Conservation (phyloP, 441 rosid genomes). For the Croton setiger region DNA sequence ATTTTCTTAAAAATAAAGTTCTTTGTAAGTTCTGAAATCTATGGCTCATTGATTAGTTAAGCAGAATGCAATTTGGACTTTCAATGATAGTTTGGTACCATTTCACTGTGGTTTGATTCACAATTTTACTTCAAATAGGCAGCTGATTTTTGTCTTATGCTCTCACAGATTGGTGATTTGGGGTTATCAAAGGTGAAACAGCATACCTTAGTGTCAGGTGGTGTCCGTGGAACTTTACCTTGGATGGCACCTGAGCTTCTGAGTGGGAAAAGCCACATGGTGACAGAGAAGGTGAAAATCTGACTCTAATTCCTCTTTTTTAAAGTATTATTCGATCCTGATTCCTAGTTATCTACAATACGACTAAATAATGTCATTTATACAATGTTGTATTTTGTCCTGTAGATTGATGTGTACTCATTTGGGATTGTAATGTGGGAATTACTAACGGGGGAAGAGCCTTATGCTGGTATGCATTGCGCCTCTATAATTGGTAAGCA, state of each 20-base stretch:
- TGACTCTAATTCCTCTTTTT: background rate
- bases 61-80: background rate
- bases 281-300: conserved; percentile 77
- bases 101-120: background rate
- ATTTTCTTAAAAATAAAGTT: background rate
- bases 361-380: background rate
- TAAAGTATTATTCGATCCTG: too few species aligned
- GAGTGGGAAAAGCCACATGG: conserved; percentile 97
- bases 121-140: conserved; percentile 8
- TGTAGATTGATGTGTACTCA: conserved; percentile 96
- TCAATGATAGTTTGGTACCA: conserved; percentile 8
- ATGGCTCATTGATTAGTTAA: conserved; percentile 15
- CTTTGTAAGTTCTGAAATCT: conserved; percentile 16
- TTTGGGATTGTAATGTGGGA: conserved; percentile 99
- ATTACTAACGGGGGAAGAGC: conserved; percentile 94
- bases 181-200: conserved; percentile 97
- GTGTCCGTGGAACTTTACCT: conserved; percentile 98
- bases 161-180: conserved; percentile 84
- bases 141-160: conserved; percentile 16
- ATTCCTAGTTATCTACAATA: background rate
- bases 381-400: conserved; percentile 15
- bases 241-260: conserved; percentile 99
- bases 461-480: conserved; percentile 90
- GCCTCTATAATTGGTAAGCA: conserved; percentile 91
- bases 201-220: conserved; percentile 94